Percentiles rank a stretch among this genome's conserved stretches.
Evolutionary conservation across 768 basidiomycete species (phyloP).

Genomic region (Xerocomus brunneocitrinus): DNA sequence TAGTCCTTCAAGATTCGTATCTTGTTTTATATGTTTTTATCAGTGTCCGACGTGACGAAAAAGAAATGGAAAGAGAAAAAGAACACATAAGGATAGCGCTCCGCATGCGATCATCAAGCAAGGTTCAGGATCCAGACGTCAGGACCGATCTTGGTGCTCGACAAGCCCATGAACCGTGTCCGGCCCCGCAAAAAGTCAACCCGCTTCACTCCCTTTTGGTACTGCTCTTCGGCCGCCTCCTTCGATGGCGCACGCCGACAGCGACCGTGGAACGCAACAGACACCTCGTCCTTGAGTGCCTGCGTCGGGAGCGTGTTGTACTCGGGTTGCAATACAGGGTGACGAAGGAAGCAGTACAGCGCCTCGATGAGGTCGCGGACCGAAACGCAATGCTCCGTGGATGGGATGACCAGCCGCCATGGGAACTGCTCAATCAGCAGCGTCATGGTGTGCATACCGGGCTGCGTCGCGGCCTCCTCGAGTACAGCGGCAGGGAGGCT

Average conservation of each 20-base stretch:
- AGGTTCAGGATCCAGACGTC: constrained; percentile 36
- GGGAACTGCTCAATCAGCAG: constrained; percentile 31
- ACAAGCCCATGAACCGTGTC: constrained; percentile 45
- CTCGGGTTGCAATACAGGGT: constrained; percentile 37
- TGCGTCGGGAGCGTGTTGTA: constrained; percentile 33
- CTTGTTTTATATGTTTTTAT: constrained; percentile 15
- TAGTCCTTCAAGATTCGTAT: neutral
- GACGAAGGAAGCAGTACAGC: constrained; percentile 42
- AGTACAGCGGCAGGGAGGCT: constrained; percentile 22
- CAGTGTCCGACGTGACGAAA: constrained; percentile 6
- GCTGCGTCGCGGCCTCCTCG: constrained; percentile 31
- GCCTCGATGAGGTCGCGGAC: constrained; percentile 48
- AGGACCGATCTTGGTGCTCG: constrained; percentile 33
- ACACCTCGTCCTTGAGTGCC: constrained; percentile 34
- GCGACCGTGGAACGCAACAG: constrained; percentile 40
- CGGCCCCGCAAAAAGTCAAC: constrained; percentile 49
- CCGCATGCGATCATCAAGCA: constrained; percentile 11
- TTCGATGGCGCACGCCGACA: constrained; percentile 32
- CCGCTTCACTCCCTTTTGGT: constrained; percentile 45
- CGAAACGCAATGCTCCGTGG: constrained; percentile 27
- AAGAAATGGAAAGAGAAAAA: neutral
- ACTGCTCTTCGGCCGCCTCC: constrained; percentile 35
- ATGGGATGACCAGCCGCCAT: constrained; percentile 32
- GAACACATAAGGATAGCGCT: constrained; percentile 26
- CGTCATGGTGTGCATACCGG: constrained; percentile 25